These are phyloP conservation scores for Monosporascus cannonballus DNA, from an alignment of 2,329 filamentous ascomycete species.

Conservation along the genomic window DNA sequence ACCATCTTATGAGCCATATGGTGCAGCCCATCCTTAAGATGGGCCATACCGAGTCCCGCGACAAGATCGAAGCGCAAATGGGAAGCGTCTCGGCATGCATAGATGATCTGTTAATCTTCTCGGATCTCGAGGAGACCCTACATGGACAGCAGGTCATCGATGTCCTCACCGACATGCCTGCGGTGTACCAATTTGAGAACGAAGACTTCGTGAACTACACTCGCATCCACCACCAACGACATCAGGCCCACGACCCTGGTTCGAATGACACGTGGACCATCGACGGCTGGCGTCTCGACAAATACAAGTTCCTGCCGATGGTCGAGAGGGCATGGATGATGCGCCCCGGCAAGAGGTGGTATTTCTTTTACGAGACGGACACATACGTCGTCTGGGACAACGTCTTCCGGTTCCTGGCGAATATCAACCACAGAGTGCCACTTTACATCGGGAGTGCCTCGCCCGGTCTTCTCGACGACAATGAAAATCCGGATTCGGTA, in stretches of 20 bases:
- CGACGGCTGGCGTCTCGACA: constrained; percentile 47
- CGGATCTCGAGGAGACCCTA: constrained; percentile 41
- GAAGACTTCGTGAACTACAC: constrained; percentile 35
- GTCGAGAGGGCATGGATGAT: constrained; percentile 42
- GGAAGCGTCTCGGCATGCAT: constrained; percentile 48
- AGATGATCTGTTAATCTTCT: constrained; percentile 39
- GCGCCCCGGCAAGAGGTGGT: constrained; percentile 45
- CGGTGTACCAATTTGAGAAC: constrained; percentile 27
- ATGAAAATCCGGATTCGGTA: constrained; percentile 13
- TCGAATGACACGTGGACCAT: constrained; percentile 21
- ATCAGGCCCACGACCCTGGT: background rate
- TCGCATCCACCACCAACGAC: constrained; percentile 22
- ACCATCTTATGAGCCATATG: constrained; percentile 13
- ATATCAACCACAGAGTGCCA: constrained; percentile 36
- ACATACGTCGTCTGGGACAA: constrained; percentile 42
- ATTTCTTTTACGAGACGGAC: constrained; percentile 51
- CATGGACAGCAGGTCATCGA: constrained; percentile 38
- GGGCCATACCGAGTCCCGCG: constrained; percentile 35
- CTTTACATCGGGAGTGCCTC: constrained; percentile 45
- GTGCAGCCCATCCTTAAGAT: constrained; percentile 39
- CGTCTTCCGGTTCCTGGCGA: constrained; percentile 42
- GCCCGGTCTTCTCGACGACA: constrained; percentile 29
- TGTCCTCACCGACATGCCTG: constrained; percentile 39
- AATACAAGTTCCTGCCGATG: constrained; percentile 53
- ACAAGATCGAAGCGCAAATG: constrained; percentile 40